Evolutionary conservation across 768 basidiomycete species (phyloP).

Genomic region (Auriculariales sp.): DNA sequence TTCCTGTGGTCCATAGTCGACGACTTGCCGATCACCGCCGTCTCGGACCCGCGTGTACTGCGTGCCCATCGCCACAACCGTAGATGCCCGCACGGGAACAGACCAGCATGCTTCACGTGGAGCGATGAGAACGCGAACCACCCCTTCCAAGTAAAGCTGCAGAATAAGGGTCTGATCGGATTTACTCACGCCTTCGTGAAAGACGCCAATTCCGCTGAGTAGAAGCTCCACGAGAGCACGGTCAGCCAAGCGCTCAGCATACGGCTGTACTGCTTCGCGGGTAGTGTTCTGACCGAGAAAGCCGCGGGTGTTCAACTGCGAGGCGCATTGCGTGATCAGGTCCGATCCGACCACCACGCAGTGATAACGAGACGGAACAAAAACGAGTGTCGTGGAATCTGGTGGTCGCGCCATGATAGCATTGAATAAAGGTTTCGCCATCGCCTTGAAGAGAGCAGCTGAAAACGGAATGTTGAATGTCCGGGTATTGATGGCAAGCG

Average conservation of each 20-base stretch:
- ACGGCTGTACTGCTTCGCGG: slow-evolving; percentile 41
- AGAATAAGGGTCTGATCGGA: slow-evolving; percentile 60
- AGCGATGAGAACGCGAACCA: slow-evolving; percentile 66
- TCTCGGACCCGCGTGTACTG: slow-evolving; percentile 53
- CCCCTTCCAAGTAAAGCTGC: slow-evolving; percentile 67
- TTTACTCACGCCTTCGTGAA: slow-evolving; percentile 55
- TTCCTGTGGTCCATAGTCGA: slow-evolving; percentile 70
- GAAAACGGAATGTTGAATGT: slow-evolving; percentile 82
- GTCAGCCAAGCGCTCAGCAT: slow-evolving; percentile 47
- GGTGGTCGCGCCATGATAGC: slow-evolving; percentile 38
- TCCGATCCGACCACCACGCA: slow-evolving; percentile 64
- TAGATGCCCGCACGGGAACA: slow-evolving; percentile 67
- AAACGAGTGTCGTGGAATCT: slow-evolving; percentile 51
- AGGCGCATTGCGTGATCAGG: slow-evolving; percentile 75
- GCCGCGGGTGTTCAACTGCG: slow-evolving; percentile 57
- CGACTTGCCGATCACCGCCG: slow-evolving; percentile 42
- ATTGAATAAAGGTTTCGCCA: slow-evolving; percentile 79
- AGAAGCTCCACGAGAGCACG: slow-evolving; percentile 51
- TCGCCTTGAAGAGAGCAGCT: slow-evolving; percentile 72
- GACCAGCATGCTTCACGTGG: slow-evolving; percentile 81
- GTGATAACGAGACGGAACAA: slow-evolving; percentile 75
- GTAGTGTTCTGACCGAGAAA: slow-evolving; percentile 42
- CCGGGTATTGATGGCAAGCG: slow-evolving; percentile 50
- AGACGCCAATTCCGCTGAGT: slow-evolving; percentile 78
- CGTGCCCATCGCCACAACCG: slow-evolving; percentile 84